Evolutionary conservation across 1,284 basidiomycete species (phyloP).

Genomic region (Inonotus hispidus): DNA sequence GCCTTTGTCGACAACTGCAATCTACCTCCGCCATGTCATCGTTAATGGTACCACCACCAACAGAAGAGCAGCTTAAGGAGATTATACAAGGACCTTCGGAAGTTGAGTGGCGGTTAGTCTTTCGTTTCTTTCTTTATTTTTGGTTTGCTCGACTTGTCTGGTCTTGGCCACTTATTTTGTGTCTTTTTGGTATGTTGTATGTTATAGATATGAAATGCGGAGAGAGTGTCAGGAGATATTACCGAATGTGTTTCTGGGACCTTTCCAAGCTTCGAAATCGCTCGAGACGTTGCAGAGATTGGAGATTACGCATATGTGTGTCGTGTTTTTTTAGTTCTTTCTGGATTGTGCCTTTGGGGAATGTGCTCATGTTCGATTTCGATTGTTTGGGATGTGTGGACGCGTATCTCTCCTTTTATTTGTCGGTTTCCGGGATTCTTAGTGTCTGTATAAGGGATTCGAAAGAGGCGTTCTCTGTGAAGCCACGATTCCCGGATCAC

Average conservation of each 20-base stretch:
- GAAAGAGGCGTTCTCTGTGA: slow-evolving; percentile 84
- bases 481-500: slow-evolving; percentile 76
- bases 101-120: slow-evolving; percentile 67
- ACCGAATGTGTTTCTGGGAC: slow-evolving; percentile 79
- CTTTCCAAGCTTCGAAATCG: slow-evolving; percentile 83
- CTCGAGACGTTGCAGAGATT: slow-evolving; percentile 59
- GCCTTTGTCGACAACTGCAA: too few species aligned
- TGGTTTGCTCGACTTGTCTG: background rate
- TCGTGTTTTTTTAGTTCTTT: slow-evolving; percentile 19
- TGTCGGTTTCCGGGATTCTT: background rate
- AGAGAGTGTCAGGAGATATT: slow-evolving; percentile 90
- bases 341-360: background rate
- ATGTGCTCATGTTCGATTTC: slow-evolving; percentile 11
- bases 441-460: slow-evolving; percentile 85
- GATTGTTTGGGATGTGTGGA: slow-evolving; percentile 17
- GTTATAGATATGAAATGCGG: slow-evolving; percentile 88
- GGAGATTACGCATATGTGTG: slow-evolving; percentile 85
- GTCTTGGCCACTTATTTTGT: too few species aligned
- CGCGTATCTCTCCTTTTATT: background rate
- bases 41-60: slow-evolving; percentile 17
- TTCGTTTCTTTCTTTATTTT: background rate
- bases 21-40: slow-evolving; percentile 2
- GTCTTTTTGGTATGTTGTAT: background rate
- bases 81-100: slow-evolving; percentile 72
- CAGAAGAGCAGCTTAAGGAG: slow-evolving; percentile 51